Evolutionary conservation across 1,139 yeast genomes (phyloP), one percentile per base, ranked within the genome.

Genomic region (Blastobotrys arbuscula): DNA sequence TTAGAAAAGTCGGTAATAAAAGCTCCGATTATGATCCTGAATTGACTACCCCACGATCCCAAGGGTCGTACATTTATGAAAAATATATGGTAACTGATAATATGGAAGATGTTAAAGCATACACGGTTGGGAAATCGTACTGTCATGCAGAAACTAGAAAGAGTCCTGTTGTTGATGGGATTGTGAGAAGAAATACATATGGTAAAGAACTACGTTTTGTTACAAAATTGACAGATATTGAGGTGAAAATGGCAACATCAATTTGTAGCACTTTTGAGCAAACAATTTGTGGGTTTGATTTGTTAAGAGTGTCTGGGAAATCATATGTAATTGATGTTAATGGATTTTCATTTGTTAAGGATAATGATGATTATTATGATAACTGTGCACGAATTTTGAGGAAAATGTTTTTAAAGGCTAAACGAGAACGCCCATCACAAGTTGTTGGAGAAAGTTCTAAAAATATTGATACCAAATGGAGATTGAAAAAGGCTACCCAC

Each of bases 131-230:
- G 1, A 81, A 84, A 3, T 72, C 73, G 23, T 94, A 78, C 63
- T 92, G 98, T 63, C 98, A 94, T 66, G 99, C 98, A 0, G 99
- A 94, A 64, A 94, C 99, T 1, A 78, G 99, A 61, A 94, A 94
- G 65, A 89, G 97, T 0, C 99, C 99, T 0, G 98, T 94, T 2
- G 98, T 94, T 15, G 99, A 94, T 70, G 99, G 99, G 45, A 86
- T 94, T 50, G 99, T 94, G 23, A 78, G 97, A 63, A 79, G 99
- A 66, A 94, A 94, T 64, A 90, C 98, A 1, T 96, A 90, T 60
- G 99, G 99, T 46, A 94, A 94, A 65, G 99, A 94, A 68, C 83
- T 94, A 42, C 76, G 99, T 56, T 94, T 84, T 62, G 78, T 92
- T 35, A 92, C 98, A 1, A 82, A 84, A 56, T 73, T 94, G 47